Base-by-base conservation (phyloP, 495 filamentous ascomycete genomes). In the Tuber indicum region DNA sequence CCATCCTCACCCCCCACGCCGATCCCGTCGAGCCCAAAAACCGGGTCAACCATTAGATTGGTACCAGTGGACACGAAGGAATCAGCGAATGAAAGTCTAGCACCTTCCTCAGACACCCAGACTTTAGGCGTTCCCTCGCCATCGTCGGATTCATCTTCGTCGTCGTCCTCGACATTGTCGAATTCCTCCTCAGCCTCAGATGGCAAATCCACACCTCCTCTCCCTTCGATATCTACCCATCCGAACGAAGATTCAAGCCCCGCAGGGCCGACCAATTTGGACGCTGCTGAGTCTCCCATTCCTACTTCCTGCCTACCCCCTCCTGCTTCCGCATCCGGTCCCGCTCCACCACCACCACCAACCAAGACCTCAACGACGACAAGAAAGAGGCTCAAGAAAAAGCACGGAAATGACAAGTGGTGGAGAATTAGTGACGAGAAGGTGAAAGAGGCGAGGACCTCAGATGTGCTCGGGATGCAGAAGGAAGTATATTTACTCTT, bases 341-440 rank as follows among this genome's bases (percentile, higher is more conserved):
- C 58, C 14, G 58, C 58, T 16, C 58, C 3, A 66, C 58, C 3
- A 36, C 14, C 23, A 58, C 52, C n/a, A 62, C 26, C 52, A 9
- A 62, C 26, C 52, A 62, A 62, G 52, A 62, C 52, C 52, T 32
- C 52, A 49, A 80, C 77, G 72, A 46, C 49, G 16, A 23, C 46
- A 17, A 23, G 47, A 9, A 72, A 76, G n/a, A 83, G 76, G 62
- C 23, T 75, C 9, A 79, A 75, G 41, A 82, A 80, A 47, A 83
- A 78, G 58, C 69, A 75, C n/a, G 76, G 70, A 10, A 79, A 82
- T 69, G 77, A 84, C 47, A 83, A 81, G 70, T 99, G 96, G 96
- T 99, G 96, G 96, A 89, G 96, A 21, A 98, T 99, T 71, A 98
- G 94, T 58, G 96, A 99, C 83, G 96, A 98, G 49, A 98, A 98